Evolutionary conservation across 2,329 filamentous ascomycete genomes (phyloP), one percentile per base, ranked within the genome.

Genomic region (Aureobasidium vineae): DNA sequence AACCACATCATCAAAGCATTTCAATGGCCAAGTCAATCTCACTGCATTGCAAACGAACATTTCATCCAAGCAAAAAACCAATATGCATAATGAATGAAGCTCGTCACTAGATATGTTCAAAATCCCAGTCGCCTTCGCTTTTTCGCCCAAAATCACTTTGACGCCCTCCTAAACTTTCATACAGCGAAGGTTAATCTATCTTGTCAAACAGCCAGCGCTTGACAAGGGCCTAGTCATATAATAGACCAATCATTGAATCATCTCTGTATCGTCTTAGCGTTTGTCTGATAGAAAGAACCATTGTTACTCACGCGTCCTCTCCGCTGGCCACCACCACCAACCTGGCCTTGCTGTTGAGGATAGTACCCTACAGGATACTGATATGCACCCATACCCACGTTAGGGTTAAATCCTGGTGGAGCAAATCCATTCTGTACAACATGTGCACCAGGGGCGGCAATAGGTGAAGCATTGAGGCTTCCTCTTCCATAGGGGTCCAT

Each of bases 331-430:
- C 81, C 81, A 67, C 81, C 81, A 70, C 81, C 82, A 69, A 75
- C 73, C 71, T 82, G 80, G 69, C 77, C 75, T 59, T 76, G 76
- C 65, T 79, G 77, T 16, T 28, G 63, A 19, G 47, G 54, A 45
- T 66, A 66, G 73, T 80, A 81, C 69, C 83, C 81, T 71, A 82
- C 79, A 70, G 81, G 79, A 73, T 85, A 85, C 66, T 81, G 81
- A 73, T 85, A 85, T 70, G 74, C 76, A 47, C 70, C 68, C 41
- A 68, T 65, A 77, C 70, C 68, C 40, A 68, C 61, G 76, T 75
- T 72, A 43, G 80, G 80, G 69, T 77, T 79, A 70, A 78, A 82
- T 66, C 79, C 78, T 66, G 77, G 75, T 8, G 69, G 76, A 8
- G 77, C 77, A 66, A 81, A 83, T 41, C 73, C 75, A 54, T 78